Evolutionary conservation across 495 filamentous ascomycete species (phyloP).

Genomic region (Penicillium paxilli): DNA sequence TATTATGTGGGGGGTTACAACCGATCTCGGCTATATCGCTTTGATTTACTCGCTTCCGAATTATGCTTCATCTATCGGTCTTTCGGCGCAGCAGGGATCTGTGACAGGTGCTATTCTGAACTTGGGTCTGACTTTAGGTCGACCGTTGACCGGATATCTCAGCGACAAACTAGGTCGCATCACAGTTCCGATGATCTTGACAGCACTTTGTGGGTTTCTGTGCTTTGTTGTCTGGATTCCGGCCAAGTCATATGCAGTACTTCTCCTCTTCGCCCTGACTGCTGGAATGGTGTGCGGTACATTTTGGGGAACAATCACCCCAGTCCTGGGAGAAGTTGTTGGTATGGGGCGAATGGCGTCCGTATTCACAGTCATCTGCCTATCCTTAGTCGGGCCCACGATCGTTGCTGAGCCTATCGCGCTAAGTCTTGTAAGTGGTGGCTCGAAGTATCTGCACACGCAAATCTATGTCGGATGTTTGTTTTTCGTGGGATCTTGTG

Average conservation of each 20-base stretch:
- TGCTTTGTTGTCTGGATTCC: slow-evolving; percentile 71
- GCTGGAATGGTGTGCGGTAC: slow-evolving; percentile 65
- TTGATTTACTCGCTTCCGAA: slow-evolving; percentile 72
- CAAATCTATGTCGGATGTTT: slow-evolving; percentile 62
- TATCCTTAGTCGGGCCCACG: slow-evolving; percentile 62
- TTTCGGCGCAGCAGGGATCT: slow-evolving; percentile 61
- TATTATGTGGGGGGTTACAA: slow-evolving; percentile 63
- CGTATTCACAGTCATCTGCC: slow-evolving; percentile 62
- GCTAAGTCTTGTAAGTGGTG: slow-evolving; percentile 54
- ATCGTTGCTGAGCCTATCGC: slow-evolving; percentile 71
- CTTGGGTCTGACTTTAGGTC: slow-evolving; percentile 60
- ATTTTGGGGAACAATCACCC: slow-evolving; percentile 68
- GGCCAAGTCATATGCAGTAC: slow-evolving; percentile 56
- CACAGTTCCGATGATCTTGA: slow-evolving; percentile 63
- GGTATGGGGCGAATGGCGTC: slow-evolving; percentile 62
- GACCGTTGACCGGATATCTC: slow-evolving; percentile 66
- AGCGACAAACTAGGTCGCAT: slow-evolving; percentile 68
- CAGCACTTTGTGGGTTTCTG: slow-evolving; percentile 57
- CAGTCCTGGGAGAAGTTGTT: slow-evolving; percentile 69
- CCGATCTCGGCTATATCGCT: slow-evolving; percentile 69
- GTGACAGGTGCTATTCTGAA: slow-evolving; percentile 68
- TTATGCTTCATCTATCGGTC: slow-evolving; percentile 64
- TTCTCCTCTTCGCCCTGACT: slow-evolving; percentile 66
- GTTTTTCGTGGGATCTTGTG: slow-evolving; percentile 56
- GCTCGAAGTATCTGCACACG: slow-evolving; percentile 55